Percentiles rank a stretch among this genome's conserved stretches.
phyloP scores from a whole-genome alignment of 2,329 filamentous ascomycete genomes.

The Neonectria neomacrospora region DNA sequence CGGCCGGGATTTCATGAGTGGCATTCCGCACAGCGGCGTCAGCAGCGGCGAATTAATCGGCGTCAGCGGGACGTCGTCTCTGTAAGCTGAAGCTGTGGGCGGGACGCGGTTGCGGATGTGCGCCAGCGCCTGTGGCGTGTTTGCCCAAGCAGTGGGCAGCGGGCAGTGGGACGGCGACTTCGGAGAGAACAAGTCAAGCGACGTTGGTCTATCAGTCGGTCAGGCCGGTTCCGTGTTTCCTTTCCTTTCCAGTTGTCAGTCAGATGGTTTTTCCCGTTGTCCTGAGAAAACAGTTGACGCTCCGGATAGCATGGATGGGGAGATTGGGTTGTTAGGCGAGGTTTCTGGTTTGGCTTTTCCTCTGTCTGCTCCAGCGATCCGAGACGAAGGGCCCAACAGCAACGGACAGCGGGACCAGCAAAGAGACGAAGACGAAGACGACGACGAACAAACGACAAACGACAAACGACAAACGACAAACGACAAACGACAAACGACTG shows the following conservation, averaged over 20 bases:
- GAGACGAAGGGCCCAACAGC: conserved; percentile 15
- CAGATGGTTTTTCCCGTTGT: conserved; percentile 24
- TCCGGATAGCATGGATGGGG: conserved; percentile 16
- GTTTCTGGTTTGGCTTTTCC: not conserved
- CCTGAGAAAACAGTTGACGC: conserved; percentile 20
- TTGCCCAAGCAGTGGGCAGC: too few species aligned
- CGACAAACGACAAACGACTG: not conserved
- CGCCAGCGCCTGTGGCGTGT: conserved; percentile 4
- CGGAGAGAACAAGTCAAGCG: conserved; percentile 11
- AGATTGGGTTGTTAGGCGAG: conserved; percentile 15
- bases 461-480: not conserved
- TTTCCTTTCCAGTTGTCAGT: conserved; percentile 35
- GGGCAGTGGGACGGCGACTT: conserved; percentile 26
- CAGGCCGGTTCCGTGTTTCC: conserved; percentile 23
- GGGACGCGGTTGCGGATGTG: conserved; percentile 17
- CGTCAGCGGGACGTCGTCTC: not conserved
- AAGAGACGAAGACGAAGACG: not conserved
- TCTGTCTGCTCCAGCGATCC: conserved; percentile 10
- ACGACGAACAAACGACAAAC: not conserved
- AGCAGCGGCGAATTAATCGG: conserved; percentile 6
- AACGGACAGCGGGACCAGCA: conserved; percentile 2
- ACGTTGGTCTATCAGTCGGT: conserved; percentile 26
- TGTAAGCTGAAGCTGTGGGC: conserved; percentile 7
- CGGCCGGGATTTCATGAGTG: conserved; percentile 39
- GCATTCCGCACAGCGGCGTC: conserved; percentile 32